These are phyloP conservation scores for Pyrenophora teres DNA, from an alignment of 2,329 filamentous ascomycete species.

Conservation along the genomic window DNA sequence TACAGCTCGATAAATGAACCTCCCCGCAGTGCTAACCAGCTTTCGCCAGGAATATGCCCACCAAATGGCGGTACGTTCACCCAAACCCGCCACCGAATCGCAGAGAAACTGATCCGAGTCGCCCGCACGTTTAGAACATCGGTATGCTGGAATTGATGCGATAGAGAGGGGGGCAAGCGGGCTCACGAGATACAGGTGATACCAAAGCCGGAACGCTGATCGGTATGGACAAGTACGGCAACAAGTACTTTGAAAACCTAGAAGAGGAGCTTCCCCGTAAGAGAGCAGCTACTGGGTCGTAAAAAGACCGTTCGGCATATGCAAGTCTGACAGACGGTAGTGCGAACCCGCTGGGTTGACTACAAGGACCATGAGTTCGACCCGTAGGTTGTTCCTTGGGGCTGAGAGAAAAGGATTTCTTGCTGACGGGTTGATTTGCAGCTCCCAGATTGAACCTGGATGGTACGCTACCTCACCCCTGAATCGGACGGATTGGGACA, in stretches of 20 bases:
- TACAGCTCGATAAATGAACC: constrained; percentile 8
- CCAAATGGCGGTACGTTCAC: constrained; percentile 80
- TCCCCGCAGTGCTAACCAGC: constrained; percentile 39
- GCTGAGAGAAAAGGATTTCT: neutral
- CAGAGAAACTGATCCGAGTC: constrained; percentile 32
- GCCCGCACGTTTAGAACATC: constrained; percentile 41
- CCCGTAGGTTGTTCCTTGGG: constrained; percentile 58
- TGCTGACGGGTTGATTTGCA: constrained; percentile 51
- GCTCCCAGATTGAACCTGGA: constrained; percentile 86
- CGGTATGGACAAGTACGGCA: constrained; percentile 86
- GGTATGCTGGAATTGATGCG: constrained; percentile 33
- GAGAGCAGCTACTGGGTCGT: constrained; percentile 35
- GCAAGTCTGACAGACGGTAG: constrained; percentile 52
- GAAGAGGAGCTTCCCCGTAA: constrained; percentile 86
- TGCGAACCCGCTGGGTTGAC: constrained; percentile 96
- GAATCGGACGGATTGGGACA: neutral
- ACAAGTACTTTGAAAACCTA: constrained; percentile 96
- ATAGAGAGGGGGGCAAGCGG: neutral
- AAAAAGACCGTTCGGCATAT: neutral
- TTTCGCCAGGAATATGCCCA: constrained; percentile 76
- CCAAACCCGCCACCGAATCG: constrained; percentile 23
- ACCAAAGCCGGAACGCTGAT: constrained; percentile 91
- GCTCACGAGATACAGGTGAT: constrained; percentile 68
- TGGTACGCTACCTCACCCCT: constrained; percentile 59
- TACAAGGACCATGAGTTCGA: constrained; percentile 89